phyloP scores from a whole-genome alignment of 2,329 filamentous ascomycete species.

The Pseudogymnoascus sp. region DNA sequence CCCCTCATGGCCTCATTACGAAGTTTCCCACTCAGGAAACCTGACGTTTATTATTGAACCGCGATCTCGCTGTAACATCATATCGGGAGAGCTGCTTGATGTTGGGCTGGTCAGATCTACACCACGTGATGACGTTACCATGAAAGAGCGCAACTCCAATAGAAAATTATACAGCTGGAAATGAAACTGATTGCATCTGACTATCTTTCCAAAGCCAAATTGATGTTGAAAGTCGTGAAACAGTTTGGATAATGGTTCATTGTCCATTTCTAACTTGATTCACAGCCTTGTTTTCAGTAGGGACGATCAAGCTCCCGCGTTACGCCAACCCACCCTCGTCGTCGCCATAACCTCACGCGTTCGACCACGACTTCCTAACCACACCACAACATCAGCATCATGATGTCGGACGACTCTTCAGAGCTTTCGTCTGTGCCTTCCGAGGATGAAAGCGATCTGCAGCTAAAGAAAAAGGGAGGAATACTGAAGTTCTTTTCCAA shows the following conservation, averaged over 20 bases:
- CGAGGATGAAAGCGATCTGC: slow-evolving; percentile 47
- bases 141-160: not conserved
- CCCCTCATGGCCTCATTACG: not conserved
- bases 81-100: not conserved
- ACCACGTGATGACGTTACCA: slow-evolving; percentile 12
- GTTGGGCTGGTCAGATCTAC: slow-evolving; percentile 4
- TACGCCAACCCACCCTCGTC: slow-evolving; percentile 2
- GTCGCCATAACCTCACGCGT: not conserved
- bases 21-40: not conserved
- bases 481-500: slow-evolving; percentile 63
- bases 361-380: slow-evolving; percentile 1
- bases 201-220: slow-evolving; percentile 1
- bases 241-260: not conserved
- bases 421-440: slow-evolving; percentile 55
- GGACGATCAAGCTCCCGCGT: slow-evolving; percentile 1
- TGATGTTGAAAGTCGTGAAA: slow-evolving; percentile 5
- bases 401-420: slow-evolving; percentile 54
- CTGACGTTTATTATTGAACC: not conserved
- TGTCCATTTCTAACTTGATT: not conserved
- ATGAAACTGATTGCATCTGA: not conserved
- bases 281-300: not conserved
- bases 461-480: slow-evolving; percentile 48
- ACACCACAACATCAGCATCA: slow-evolving; percentile 22
- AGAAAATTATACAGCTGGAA: not conserved
- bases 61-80: slow-evolving; percentile 4